Evolutionary conservation across 2,329 filamentous ascomycete species (phyloP), one percentile per base, ranked within the genome.

Genomic region (Ciborinia camelliae): DNA sequence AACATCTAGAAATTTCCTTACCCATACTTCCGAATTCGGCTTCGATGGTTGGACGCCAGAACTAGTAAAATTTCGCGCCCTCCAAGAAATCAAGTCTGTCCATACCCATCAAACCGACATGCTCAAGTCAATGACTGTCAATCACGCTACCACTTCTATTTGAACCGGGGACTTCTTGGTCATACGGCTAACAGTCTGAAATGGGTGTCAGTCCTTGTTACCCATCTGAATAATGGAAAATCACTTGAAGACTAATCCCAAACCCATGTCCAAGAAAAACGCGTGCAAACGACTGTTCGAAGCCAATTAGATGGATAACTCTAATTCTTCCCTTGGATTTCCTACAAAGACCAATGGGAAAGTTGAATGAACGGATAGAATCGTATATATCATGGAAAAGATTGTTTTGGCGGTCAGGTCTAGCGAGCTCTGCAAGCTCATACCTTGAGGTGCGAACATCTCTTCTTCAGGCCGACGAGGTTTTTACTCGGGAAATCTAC

Each of bases 101-200:
- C 26, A 18, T 23, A 45, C 39, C 20, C 26, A 32, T 18, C 12
- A 1, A 5, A 32, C 39, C 18, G 26, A 45, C 9, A 43, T 32
- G 39, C 10, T 57, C 14, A 15, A 57, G 9, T 0, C 6, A 14
- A 43, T 32, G 18, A 57, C 26, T 45, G 9, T 0, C 6, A 14
- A 43, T 32, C 26, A 57, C 26, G 18, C 14, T 59, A 7, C 86
- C 86, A 1, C 74, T 90, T 20, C 72, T 88, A 0, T 86, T 86
- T 67, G 86, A 90, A 70, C 87, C 87, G 0, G 86, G 86, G 0
- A 80, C 81, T 30, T 77, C 77, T 3, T 89, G 84, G 83, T 78
- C 84, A 64, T 89, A 89, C 18, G 81, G 82, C 0, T 76, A 76
- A 76, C 7, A 73, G 73, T 18, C 75, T 84, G 7, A 83, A 85